Base-by-base conservation (phyloP, 495 filamentous ascomycete genomes). In the Aspergillus asperescens region DNA sequence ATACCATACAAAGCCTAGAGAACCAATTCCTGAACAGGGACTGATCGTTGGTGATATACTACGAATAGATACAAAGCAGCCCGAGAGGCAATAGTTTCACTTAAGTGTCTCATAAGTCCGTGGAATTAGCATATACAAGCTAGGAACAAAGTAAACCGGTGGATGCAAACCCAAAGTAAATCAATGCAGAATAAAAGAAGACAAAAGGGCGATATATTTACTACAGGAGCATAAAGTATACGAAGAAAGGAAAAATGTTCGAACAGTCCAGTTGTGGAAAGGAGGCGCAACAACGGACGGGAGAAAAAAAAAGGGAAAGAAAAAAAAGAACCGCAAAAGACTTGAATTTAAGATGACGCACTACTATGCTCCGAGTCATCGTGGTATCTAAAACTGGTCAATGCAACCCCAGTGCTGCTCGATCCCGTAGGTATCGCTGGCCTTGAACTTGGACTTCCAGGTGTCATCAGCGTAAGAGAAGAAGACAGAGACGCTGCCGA, bases 371-470 rank as follows among this genome's bases (percentile, higher is more conserved):
- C 39, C 55, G 20, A 25, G 23, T n/a, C 6, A 29, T 22, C 25
- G 54, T n/a, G 27, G 58, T 29, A 35, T 42, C 69, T 76, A 72
- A 67, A 84, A 85, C 58, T 79, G 64, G 27, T 69, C 46, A 54
- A 73, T 75, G 56, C 78, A 80, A 48, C 89, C 88, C 81, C 89
- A 96, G 75, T 76, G 69, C 65, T 80, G 79, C 86, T 97, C 92
- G 55, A 92, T 89, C 47, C 72, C 68, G 70, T 81, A 88, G 22
- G 66, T 62, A 51, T 87, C 89, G 38, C 76, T 65, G 23, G 32
- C 10, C 5, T 5, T 31, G 45, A 37, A 37, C 34, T 49, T 49
- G 1, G 67, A 45, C 83, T 95, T 97, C 92, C 92, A 97, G 54
- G 58, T 38, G 67, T 97, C 92, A 57, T 94, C 75, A 58, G 73